Evolutionary conservation across 805 yeast species (phyloP).

Genomic region (Priceomyces medius): DNA sequence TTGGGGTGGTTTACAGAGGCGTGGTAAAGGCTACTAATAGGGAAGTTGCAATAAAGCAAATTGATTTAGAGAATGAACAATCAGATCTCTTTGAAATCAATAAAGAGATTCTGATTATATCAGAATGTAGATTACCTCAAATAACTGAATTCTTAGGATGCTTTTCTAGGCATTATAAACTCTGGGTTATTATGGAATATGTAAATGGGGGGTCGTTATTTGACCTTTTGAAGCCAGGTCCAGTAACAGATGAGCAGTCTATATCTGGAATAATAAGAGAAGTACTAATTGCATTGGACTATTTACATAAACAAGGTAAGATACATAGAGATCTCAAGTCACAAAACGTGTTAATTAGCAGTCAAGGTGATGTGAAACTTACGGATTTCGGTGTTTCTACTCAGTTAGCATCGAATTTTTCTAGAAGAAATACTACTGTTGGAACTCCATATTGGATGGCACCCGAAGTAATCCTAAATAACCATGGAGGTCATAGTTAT

Average conservation of each 20-base stretch:
- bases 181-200: conserved; percentile 81
- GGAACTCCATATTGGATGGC: conserved; percentile 71
- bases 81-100: conserved; percentile 69
- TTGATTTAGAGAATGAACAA: conserved; percentile 67
- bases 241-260: conserved; percentile 50
- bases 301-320: conserved; percentile 68
- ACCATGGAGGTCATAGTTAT: conserved; percentile 53
- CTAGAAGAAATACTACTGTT: conserved; percentile 44
- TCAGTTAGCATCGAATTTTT: conserved; percentile 41
- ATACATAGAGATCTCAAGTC: conserved; percentile 61
- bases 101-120: conserved; percentile 65
- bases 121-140: conserved; percentile 62
- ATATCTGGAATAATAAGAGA: conserved; percentile 56
- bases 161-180: conserved; percentile 63
- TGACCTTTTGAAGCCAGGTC: conserved; percentile 60
- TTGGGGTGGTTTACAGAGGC: conserved; percentile 74
- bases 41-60: conserved; percentile 62
- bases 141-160: conserved; percentile 72
- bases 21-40: conserved; percentile 40
- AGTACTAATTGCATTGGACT: conserved; percentile 58
- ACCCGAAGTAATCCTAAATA: conserved; percentile 57
- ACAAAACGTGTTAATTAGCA: conserved; percentile 39
- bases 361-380: conserved; percentile 39
- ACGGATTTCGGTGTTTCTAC: conserved; percentile 49
- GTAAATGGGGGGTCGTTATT: conserved; percentile 76